Percentiles rank a stretch among this genome's conserved stretches.
Conservation (phyloP, 768 basidiomycete genomes). For the Rhizopogon salebrosus region DNA sequence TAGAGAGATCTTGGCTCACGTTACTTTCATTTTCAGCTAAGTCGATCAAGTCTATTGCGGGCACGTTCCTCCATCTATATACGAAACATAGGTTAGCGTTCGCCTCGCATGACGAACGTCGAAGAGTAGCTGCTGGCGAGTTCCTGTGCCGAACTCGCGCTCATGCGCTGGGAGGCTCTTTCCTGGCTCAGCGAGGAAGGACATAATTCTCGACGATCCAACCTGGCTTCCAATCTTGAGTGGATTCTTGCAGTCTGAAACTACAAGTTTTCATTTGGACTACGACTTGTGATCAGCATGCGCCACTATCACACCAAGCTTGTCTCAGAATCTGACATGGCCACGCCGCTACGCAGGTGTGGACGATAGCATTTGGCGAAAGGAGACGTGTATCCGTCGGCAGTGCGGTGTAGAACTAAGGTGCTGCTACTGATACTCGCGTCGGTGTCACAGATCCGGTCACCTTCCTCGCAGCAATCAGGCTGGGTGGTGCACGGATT, state of each 20-base stretch:
- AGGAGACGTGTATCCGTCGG: no score
- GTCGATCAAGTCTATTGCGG: constrained; percentile 30
- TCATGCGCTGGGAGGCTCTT: constrained; percentile 8
- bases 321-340: no score
- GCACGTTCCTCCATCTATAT: constrained; percentile 30
- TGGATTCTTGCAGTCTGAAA: constrained; percentile 19
- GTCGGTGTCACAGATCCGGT: no score
- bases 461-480: no score
- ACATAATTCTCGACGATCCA: constrained; percentile 17
- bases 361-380: no score
- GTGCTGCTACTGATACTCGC: no score
- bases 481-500: no score
- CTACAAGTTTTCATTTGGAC: no score
- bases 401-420: no score
- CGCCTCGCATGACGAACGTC: background rate
- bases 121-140: constrained; percentile 15
- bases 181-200: constrained; percentile 10
- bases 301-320: no score
- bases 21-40: constrained; percentile 17
- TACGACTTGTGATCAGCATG: no score
- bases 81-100: background rate
- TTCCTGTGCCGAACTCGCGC: constrained; percentile 24
- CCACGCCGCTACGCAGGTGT: no score
- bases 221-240: constrained; percentile 17
- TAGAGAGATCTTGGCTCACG: constrained; percentile 13